These are phyloP conservation scores for Nitzschia palea DNA, from an alignment of 108 stramenopile genomes.

Conservation along the genomic window DNA sequence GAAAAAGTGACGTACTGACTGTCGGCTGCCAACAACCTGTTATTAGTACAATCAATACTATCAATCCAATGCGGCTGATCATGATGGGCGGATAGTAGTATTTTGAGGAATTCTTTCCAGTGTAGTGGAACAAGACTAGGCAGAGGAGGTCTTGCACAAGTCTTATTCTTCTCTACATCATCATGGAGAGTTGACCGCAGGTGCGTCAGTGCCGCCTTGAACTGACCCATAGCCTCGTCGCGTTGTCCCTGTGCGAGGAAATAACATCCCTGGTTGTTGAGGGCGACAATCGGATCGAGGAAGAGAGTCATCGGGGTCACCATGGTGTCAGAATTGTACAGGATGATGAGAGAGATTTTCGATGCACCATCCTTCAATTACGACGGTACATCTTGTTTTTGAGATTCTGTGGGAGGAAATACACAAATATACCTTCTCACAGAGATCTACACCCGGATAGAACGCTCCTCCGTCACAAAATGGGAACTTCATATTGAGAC, in stretches of 20 bases:
- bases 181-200: not conserved
- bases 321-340: not conserved
- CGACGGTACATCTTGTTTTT: not conserved
- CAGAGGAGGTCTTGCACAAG: not conserved
- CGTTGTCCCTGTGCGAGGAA: not conserved
- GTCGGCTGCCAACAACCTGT: not conserved
- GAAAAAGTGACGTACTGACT: not conserved
- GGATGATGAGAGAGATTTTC: not conserved
- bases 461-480: too few species aligned
- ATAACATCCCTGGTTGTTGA: slow-evolving; percentile 10
- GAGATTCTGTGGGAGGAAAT: too few species aligned
- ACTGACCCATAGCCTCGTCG: not conserved
- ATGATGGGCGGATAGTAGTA: too few species aligned
- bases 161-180: not conserved
- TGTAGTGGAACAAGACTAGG: not conserved
- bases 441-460: too few species aligned
- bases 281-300: not conserved
- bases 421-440: too few species aligned
- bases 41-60: not conserved
- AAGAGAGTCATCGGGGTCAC: not conserved
- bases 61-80: not conserved
- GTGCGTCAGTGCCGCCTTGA: not conserved
- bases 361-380: not conserved
- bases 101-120: not conserved
- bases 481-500: too few species aligned